A percentile compares a stretch with the other conserved stretches of the same genome.
phyloP scores from a whole-genome alignment of 2,329 filamentous ascomycete genomes.

The Xylogone sp. region DNA sequence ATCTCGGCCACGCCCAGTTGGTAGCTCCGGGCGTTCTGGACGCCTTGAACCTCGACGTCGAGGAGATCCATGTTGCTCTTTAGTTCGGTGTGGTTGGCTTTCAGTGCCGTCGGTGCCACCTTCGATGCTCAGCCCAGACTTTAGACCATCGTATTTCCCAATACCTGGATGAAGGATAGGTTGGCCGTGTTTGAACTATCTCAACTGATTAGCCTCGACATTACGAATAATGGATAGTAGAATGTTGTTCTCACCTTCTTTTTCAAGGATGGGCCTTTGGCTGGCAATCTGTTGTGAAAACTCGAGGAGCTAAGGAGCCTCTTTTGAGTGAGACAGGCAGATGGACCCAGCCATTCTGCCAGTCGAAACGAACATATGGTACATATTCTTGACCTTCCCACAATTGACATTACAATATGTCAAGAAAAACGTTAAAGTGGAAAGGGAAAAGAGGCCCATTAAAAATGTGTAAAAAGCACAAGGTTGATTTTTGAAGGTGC shows the following conservation, averaged over 20 bases:
- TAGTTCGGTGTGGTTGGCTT: neutral
- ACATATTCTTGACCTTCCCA: constrained; percentile 32
- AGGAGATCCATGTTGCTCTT: neutral
- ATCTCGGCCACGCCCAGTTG: neutral
- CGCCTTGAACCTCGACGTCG: neutral
- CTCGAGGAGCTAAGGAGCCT: neutral
- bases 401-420: constrained; percentile 34
- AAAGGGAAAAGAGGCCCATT: neutral
- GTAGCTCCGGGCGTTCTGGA: neutral
- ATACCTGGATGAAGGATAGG: neutral
- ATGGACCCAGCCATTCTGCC: constrained; percentile 22
- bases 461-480: neutral
- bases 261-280: neutral
- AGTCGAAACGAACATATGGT: constrained; percentile 36
- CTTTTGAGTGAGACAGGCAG: constrained; percentile 10
- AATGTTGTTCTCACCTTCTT: neutral
- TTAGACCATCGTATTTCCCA: neutral
- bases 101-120: neutral
- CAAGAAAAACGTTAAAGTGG: neutral
- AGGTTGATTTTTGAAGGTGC: neutral
- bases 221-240: too few species aligned
- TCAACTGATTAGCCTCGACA: neutral
- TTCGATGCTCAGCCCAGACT: neutral
- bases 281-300: neutral
- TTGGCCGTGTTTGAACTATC: neutral